phyloP scores from a whole-genome alignment of 345 rosid genomes.

The Citrus unshiu region DNA sequence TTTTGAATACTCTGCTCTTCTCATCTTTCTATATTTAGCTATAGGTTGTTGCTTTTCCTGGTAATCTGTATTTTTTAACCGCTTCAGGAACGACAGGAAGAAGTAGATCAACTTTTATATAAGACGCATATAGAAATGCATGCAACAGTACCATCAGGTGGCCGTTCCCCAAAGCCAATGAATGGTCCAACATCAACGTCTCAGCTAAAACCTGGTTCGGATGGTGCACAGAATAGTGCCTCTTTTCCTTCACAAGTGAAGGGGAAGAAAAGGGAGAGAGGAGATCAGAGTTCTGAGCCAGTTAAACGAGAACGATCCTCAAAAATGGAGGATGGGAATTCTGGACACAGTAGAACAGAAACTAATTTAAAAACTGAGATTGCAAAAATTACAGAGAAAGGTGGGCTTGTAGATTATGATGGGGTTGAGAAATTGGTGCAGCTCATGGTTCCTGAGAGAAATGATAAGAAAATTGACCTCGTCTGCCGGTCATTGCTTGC shows the following conservation, averaged over 20 bases:
- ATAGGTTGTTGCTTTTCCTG: neutral
- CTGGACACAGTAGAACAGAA: conserved; percentile 50
- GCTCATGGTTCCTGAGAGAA: conserved; percentile 64
- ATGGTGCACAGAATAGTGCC: conserved; percentile 53
- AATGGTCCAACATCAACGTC: conserved; percentile 75
- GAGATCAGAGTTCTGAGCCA: conserved; percentile 67
- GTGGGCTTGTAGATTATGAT: conserved; percentile 68
- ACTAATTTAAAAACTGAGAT: conserved; percentile 59
- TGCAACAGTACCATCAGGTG: conserved; percentile 71
- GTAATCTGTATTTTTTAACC: neutral
- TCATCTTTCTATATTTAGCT: neutral
- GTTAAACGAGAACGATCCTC: conserved; percentile 58
- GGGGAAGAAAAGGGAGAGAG: conserved; percentile 92
- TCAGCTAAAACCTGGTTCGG: conserved; percentile 68
- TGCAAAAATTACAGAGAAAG: conserved; percentile 68
- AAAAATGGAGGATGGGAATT: conserved; percentile 64
- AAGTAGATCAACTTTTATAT: conserved; percentile 68
- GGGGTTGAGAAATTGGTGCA: conserved; percentile 84
- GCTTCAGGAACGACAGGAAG: conserved; percentile 60
- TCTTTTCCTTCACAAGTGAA: conserved; percentile 66
- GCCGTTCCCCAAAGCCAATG: conserved; percentile 72
- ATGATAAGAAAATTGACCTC: conserved; percentile 71
- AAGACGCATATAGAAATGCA: conserved; percentile 75
- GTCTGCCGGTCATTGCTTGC: conserved; percentile 60
- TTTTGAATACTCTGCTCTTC: conserved; percentile 3